Conservation (phyloP, 1,284 basidiomycete species). For the Cerioporus squamosus region DNA sequence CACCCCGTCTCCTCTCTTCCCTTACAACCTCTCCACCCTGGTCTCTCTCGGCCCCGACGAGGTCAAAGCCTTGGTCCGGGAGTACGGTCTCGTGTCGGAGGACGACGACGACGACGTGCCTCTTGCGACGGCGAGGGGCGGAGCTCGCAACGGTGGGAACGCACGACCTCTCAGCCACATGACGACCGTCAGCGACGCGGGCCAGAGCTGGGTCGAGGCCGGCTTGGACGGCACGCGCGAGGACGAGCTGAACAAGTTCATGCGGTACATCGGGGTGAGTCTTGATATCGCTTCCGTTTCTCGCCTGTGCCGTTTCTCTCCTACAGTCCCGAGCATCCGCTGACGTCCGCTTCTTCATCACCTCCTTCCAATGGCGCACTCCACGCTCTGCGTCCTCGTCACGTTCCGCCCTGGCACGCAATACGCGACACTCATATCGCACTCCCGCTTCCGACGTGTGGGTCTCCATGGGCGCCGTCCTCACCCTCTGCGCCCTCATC, state of each 20-base stretch:
- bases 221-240: constrained; percentile 2
- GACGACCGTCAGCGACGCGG: not conserved
- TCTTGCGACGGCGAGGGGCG: not conserved
- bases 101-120: not conserved
- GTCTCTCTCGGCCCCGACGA: constrained; percentile 45
- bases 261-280: constrained; percentile 52
- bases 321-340: not conserved
- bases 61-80: constrained; percentile 41
- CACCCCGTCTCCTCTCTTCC: constrained; percentile 34
- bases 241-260: constrained; percentile 43
- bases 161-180: not conserved
- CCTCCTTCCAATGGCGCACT: too few species aligned
- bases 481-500: constrained; percentile 1
- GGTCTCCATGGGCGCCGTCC: constrained; percentile 6
- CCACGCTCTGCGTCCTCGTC: too few species aligned
- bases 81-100: constrained; percentile 45
- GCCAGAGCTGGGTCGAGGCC: constrained; percentile 13
- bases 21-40: constrained; percentile 41
- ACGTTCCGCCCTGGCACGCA: too few species aligned
- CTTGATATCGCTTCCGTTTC: too few species aligned
- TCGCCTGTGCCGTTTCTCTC: not conserved
- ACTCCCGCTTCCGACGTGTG: constrained; percentile 2
- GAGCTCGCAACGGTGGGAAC: not conserved
- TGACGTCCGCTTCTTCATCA: not conserved
- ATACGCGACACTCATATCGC: too few species aligned